Conservation (phyloP, 768 basidiomycete genomes). For the Lentinula sp. region DNA sequence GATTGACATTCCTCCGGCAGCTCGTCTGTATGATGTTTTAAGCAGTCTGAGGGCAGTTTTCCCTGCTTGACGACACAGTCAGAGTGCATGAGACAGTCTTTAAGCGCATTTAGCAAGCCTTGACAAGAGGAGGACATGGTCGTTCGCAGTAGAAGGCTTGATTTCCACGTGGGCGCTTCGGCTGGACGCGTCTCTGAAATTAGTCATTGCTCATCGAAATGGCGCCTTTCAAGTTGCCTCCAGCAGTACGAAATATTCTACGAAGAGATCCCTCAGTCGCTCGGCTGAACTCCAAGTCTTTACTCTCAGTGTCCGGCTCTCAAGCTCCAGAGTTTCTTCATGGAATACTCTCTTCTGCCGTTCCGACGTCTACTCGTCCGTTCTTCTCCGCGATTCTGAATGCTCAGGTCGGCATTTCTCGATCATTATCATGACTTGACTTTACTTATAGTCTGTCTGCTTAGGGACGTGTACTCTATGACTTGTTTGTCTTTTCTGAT, state of each 20-base stretch:
- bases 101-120: slow-evolving; percentile 69
- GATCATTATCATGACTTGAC: not conserved
- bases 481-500: slow-evolving; percentile 77
- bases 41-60: slow-evolving; percentile 78
- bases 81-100: slow-evolving; percentile 76
- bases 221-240: slow-evolving; percentile 21
- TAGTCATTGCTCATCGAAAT: slow-evolving; percentile 7
- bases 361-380: slow-evolving; percentile 40
- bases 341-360: slow-evolving; percentile 56
- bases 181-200: not conserved
- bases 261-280: slow-evolving; percentile 49
- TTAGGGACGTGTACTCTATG: slow-evolving; percentile 87
- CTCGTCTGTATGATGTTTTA: slow-evolving; percentile 66
- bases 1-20: slow-evolving; percentile 78
- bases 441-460: slow-evolving; percentile 20
- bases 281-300: slow-evolving; percentile 54
- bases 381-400: slow-evolving; percentile 72
- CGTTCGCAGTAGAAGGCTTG: not conserved
- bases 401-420: slow-evolving; percentile 50
- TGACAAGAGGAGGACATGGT: slow-evolving; percentile 79
- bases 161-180: not conserved
- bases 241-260: slow-evolving; percentile 36
- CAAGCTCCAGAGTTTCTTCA: slow-evolving; percentile 81
- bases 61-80: slow-evolving; percentile 84
- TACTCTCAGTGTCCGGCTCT: slow-evolving; percentile 75